These are phyloP conservation scores for Leptographium wingfieldii DNA, from an alignment of 2,329 filamentous ascomycete species.

Conservation along the genomic window DNA sequence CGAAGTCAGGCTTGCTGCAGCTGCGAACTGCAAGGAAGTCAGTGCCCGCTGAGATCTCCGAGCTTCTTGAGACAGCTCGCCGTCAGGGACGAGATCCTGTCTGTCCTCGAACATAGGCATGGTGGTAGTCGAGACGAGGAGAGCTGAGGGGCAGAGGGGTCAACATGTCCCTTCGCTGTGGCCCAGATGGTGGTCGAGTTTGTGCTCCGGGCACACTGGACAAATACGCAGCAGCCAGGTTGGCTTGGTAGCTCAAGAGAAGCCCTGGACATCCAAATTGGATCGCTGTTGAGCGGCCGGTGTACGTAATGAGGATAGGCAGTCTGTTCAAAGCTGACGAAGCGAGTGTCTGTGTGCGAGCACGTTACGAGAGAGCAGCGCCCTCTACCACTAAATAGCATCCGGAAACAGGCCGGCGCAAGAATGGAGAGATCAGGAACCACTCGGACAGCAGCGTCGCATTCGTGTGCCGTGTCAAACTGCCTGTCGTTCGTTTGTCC, in stretches of 20 bases:
- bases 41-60: neutral
- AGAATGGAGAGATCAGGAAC: no score
- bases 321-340: neutral
- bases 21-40: neutral
- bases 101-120: slow-evolving; percentile 50
- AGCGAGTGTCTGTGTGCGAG: neutral
- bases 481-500: neutral
- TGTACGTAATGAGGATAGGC: neutral
- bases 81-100: slow-evolving; percentile 21
- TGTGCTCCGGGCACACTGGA: neutral
- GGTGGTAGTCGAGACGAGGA: neutral
- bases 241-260: neutral
- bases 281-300: neutral
- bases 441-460: neutral
- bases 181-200: neutral
- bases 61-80: slow-evolving; percentile 6
- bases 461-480: neutral
- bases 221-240: neutral
- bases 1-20: slow-evolving; percentile 3
- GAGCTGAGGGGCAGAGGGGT: neutral
- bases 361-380: no score
- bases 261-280: neutral
- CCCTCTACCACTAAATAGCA: neutral
- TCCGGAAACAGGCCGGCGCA: no score
- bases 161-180: neutral